Percentiles rank a stretch among this genome's conserved stretches.
Conservation (phyloP, 2,329 filamentous ascomycete genomes). For the Ramularia endophylla region DNA sequence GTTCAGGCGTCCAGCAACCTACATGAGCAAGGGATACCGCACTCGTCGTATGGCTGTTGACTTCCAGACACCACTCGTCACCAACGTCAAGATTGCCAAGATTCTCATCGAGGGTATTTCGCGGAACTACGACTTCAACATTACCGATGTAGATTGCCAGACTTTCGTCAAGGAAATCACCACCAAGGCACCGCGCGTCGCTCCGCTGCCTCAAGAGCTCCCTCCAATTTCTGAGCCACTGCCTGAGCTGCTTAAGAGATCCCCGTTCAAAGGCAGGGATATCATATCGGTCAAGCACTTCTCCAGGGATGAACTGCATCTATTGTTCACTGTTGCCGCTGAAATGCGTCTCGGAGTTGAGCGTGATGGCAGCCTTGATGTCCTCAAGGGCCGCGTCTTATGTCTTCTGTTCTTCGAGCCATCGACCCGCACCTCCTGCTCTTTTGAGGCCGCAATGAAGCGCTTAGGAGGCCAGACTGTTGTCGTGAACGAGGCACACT, state of each 20-base stretch:
- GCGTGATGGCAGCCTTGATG: constrained; percentile 79
- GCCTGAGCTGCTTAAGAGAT: constrained; percentile 67
- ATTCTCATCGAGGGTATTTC: constrained; percentile 91
- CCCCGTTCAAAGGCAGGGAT: constrained; percentile 82
- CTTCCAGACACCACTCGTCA: constrained; percentile 93
- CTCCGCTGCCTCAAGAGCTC: constrained; percentile 20
- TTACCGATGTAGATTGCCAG: constrained; percentile 82
- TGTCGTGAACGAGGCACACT: constrained; percentile 72
- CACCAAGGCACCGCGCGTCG: constrained; percentile 22
- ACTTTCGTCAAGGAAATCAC: constrained; percentile 54
- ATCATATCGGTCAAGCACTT: constrained; percentile 92
- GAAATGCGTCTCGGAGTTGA: constrained; percentile 97
- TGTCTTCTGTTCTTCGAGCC: constrained; percentile 97
- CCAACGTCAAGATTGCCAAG: constrained; percentile 99
- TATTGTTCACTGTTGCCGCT: constrained; percentile 92
- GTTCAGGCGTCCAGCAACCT: constrained; percentile 92
- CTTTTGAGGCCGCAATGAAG: constrained; percentile 98
- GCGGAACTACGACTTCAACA: constrained; percentile 77
- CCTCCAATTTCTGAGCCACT: constrained; percentile 54
- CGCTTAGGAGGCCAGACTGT: constrained; percentile 85
- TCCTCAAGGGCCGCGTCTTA: constrained; percentile 79
- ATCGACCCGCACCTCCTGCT: constrained; percentile 89
- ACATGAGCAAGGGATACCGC: constrained; percentile 96
- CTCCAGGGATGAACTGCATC: constrained; percentile 76
- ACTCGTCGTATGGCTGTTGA: constrained; percentile 98